Evolutionary conservation across 352 stramenopile species (phyloP).

Genomic region (Lagenidium giganteum): DNA sequence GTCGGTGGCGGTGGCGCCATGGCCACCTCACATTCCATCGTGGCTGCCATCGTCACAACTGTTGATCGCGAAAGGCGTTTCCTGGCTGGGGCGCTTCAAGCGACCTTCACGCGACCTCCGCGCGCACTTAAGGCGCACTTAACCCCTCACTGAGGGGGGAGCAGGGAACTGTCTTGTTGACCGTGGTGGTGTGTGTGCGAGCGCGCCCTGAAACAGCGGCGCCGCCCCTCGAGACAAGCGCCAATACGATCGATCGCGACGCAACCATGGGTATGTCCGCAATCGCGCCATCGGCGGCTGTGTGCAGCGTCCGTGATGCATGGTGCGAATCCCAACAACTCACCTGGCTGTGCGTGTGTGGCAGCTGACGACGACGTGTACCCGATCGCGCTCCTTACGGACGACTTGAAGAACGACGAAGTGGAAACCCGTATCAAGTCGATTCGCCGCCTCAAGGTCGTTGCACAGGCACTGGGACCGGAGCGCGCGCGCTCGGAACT

Average conservation of each 20-base stretch:
- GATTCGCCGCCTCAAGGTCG: conserved; percentile 90
- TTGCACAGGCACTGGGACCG: conserved; percentile 86
- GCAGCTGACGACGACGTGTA: conserved; percentile 73
- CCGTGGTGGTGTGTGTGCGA: too few relatives aligned
- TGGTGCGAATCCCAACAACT: too few relatives aligned
- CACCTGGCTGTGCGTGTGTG: too few relatives aligned
- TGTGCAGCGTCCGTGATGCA: too few relatives aligned
- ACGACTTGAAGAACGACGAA: conserved; percentile 90
- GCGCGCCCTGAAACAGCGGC: too few relatives aligned
- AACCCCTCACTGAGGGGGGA: neutral
- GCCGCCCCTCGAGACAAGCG: too few relatives aligned
- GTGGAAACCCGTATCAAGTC: conserved; percentile 92
- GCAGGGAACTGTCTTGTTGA: conserved; percentile 25
- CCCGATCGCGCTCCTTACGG: conserved; percentile 87
- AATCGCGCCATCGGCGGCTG: too few relatives aligned
- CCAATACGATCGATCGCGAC: too few relatives aligned
- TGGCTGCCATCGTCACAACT: conserved; percentile 1
- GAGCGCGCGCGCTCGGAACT: conserved; percentile 81
- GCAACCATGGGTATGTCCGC: too few relatives aligned
- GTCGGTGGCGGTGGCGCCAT: conserved; percentile 19
- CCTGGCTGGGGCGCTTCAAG: neutral
- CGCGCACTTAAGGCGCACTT: too few relatives aligned
- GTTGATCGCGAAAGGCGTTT: too few relatives aligned
- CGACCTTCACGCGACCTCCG: conserved; percentile 4
- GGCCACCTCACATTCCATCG: neutral